These are phyloP conservation scores for Pseudogymnoascus sp. DNA, from an alignment of 2,329 filamentous ascomycete genomes.

Conservation along the genomic window DNA sequence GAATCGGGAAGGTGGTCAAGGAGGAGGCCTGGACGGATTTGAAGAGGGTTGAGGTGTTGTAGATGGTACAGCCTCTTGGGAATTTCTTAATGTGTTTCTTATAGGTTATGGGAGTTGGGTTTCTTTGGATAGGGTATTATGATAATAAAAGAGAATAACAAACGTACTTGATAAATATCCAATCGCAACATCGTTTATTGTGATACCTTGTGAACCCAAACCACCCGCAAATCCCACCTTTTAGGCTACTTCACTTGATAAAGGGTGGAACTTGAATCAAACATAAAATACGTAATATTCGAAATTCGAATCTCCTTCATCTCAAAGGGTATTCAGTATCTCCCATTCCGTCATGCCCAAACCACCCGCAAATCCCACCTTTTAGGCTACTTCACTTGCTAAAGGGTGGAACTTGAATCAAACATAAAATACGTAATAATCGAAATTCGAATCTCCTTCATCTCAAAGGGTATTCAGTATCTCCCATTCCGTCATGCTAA, in stretches of 20 bases:
- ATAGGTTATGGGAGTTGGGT: not conserved
- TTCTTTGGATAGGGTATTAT: not conserved
- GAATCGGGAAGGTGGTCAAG: constrained; percentile 55
- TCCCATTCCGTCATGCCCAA: not conserved
- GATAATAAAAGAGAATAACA: not conserved
- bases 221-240: not conserved
- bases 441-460: not conserved
- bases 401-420: not conserved
- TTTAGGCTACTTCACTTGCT: not conserved
- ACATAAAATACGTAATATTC: not conserved
- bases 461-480: not conserved
- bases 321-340: not conserved
- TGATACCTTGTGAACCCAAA: not conserved
- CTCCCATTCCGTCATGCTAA: not conserved
- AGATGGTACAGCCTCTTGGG: not conserved
- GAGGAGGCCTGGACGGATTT: constrained; percentile 59
- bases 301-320: not conserved
- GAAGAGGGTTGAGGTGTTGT: constrained; percentile 49
- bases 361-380: too few relatives aligned
- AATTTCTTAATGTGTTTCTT: not conserved
- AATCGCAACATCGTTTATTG: not conserved
- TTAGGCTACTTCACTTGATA: not conserved
- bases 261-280: not conserved
- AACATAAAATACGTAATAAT: not conserved
- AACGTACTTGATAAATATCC: not conserved